phyloP scores from a whole-genome alignment of 257 asterid genomes.

The Paulownia fortunei region DNA sequence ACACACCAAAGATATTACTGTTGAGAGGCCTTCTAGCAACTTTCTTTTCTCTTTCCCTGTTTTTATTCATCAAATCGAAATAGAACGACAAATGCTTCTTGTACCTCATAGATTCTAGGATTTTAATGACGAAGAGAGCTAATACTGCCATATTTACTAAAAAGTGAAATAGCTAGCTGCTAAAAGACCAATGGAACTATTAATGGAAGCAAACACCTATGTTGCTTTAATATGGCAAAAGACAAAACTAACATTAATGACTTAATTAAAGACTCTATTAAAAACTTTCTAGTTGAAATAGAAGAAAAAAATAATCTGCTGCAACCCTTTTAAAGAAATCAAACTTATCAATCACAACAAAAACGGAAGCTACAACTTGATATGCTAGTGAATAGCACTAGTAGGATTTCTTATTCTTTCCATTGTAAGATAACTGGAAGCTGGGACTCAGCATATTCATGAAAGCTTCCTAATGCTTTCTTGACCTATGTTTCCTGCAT shows the following conservation, averaged over 20 bases:
- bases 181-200: neutral
- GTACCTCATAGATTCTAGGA: neutral
- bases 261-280: neutral
- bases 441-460: neutral
- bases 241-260: neutral
- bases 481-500: neutral
- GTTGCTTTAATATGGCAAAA: neutral
- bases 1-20: no score
- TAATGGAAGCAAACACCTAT: neutral
- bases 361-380: neutral
- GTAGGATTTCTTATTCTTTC: neutral
- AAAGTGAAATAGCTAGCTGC: neutral
- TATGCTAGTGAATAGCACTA: neutral
- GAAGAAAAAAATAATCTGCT: neutral
- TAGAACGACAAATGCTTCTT: neutral
- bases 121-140: neutral
- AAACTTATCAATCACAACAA: neutral
- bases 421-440: neutral
- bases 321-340: neutral
- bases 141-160: neutral
- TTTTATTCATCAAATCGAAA: neutral
- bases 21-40: no score
- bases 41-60: no score
- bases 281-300: neutral
- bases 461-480: neutral